Conservation (phyloP, 345 rosid species). For the Punica granatum region DNA sequence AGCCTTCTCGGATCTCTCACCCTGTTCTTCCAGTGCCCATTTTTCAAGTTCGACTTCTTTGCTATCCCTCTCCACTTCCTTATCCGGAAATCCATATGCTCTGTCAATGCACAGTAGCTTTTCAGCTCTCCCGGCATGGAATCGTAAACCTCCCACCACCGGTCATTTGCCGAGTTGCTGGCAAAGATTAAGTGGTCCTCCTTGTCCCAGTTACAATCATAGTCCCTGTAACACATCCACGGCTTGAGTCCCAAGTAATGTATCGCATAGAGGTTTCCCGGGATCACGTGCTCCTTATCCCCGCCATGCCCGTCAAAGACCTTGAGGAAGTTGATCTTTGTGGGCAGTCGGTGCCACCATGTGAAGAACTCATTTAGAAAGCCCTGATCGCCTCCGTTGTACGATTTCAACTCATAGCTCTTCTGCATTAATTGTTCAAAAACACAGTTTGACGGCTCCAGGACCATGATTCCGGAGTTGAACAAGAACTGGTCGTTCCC, state of each 20-base stretch:
- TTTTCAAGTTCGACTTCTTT: slow-evolving; percentile 19
- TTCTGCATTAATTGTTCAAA: slow-evolving; percentile 48
- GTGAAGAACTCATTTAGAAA: slow-evolving; percentile 69
- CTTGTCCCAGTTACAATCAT: slow-evolving; percentile 85
- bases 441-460: slow-evolving; percentile 72
- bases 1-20: slow-evolving; percentile 43
- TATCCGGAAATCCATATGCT: slow-evolving; percentile 29
- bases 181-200: slow-evolving; percentile 34
- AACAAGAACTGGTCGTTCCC: slow-evolving; percentile 35
- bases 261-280: slow-evolving; percentile 24
- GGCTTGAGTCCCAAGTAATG: slow-evolving; percentile 87
- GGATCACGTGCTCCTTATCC: slow-evolving; percentile 11
- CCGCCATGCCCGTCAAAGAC: slow-evolving; percentile 5
- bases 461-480: slow-evolving; percentile 79
- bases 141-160: slow-evolving; percentile 75
- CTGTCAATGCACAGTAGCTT: slow-evolving; percentile 45
- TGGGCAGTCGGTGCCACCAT: slow-evolving; percentile 86
- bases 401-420: slow-evolving; percentile 32
- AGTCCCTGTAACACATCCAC: slow-evolving; percentile 82
- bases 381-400: slow-evolving; percentile 90
- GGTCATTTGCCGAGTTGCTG: slow-evolving; percentile 43
- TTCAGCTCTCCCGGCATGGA: slow-evolving; percentile 47
- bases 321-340: slow-evolving; percentile 44
- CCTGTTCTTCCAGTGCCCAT: slow-evolving; percentile 59
- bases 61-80: slow-evolving; percentile 56